A percentile compares a stretch with the other conserved stretches of the same genome.
phyloP scores from a whole-genome alignment of 2,329 filamentous ascomycete species.

The Sarocladiaceae sp. region DNA sequence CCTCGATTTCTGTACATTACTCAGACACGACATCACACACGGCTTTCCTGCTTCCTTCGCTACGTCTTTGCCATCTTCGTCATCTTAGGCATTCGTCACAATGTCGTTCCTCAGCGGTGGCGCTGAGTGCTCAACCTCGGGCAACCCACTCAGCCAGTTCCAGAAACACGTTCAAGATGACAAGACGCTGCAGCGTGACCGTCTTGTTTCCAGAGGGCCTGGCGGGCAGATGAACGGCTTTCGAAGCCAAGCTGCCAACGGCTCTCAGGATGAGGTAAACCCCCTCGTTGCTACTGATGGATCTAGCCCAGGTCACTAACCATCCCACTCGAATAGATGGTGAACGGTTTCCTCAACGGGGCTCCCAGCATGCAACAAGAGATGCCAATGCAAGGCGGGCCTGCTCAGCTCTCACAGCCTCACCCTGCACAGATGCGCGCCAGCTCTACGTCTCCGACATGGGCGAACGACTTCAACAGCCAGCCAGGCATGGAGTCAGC shows the following conservation, averaged over 20 bases:
- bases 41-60: constrained; percentile 8
- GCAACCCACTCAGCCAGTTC: constrained; percentile 94
- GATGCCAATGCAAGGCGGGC: constrained; percentile 43
- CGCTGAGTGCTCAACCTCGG: constrained; percentile 92
- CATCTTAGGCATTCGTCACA: constrained; percentile 22
- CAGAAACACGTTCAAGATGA: constrained; percentile 96
- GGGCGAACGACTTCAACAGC: constrained; percentile 46
- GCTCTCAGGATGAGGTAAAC: constrained; percentile 65
- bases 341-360: constrained; percentile 88
- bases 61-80: neutral
- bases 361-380: constrained; percentile 53
- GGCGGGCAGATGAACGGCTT: constrained; percentile 69
- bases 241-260: constrained; percentile 62
- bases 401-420: constrained; percentile 38
- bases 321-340: constrained; percentile 54
- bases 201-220: constrained; percentile 70
- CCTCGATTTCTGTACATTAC: neutral
- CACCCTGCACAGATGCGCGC: constrained; percentile 47
- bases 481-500: constrained; percentile 67
- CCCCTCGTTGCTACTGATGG: neutral
- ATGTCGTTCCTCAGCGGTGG: constrained; percentile 97
- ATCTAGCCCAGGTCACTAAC: constrained; percentile 6
- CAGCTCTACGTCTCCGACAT: constrained; percentile 47
- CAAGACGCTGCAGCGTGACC: constrained; percentile 87
- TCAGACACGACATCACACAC: neutral